Base-by-base conservation (phyloP, 257 asterid genomes). In the Solanum sejunctum region DNA sequence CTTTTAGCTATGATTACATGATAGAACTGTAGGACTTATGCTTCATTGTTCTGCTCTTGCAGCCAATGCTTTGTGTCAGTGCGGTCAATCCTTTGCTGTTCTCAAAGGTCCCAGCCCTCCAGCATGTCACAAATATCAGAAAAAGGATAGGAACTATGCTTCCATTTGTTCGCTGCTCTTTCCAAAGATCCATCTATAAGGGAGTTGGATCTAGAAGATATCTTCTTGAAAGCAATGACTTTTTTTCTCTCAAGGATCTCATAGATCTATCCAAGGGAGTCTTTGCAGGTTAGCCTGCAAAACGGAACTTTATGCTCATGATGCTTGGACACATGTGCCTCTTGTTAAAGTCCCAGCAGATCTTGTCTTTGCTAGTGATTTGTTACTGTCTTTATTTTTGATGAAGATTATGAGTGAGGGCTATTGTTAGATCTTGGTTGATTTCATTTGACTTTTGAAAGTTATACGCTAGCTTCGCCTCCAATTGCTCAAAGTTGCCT, bases 61-160 rank as follows among this genome's bases (percentile, higher is more conserved):
- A 96, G 99, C 99, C 99, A 87, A 96, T 96, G 99, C 97, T 96
- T 49, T 96, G 98, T 88, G 99, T 93, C 86, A 90, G 99, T 92
- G 99, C 98, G 51, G 95, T 96, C 73, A 96, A 95, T 73, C 99
- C 99, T 20, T 90, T 87, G 83, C 92, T 96, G 75, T 95, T 93
- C 86, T 87, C 97, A 18, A 96, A 91, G 87, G 98, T 96, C 72
- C 97, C 98, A 67, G 91, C 98, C 52, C 86, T 96, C 72, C 98
- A 96, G 89, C 97, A 95, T 86, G 98, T 96, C 77, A 97, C 97
- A 47, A 91, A 92, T 92, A 87, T 94, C 77, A 88, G 99, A 88
- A 93, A 87, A 86, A 93, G 89, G 90, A 94, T 95, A 85, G 90
- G 94, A 87, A 87, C 87, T 36, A 85, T 96, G 95, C 89, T 95